Evolutionary conservation across 768 basidiomycete genomes (phyloP), one percentile per base, ranked within the genome.

Genomic region (Suillus ampliporus): DNA sequence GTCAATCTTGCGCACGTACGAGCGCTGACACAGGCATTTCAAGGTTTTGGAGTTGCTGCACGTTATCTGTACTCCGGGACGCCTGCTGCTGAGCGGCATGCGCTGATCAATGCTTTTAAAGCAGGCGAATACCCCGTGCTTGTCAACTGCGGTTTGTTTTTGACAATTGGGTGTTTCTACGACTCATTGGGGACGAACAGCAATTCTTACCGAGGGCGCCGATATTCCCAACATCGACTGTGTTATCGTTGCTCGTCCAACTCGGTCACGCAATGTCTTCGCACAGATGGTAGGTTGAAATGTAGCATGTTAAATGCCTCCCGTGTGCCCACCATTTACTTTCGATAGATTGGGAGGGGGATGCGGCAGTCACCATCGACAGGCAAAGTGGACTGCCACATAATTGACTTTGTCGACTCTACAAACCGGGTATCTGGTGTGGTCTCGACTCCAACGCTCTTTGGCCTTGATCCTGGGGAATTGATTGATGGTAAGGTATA

Each of bases 181-280:
- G 10, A 57, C 51, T 47, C 5, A 54, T 48, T 10, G 13, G 35
- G 62, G 41, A 57, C 59, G 26, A 34, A 67, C 23, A 75, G 94
- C 94, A 23, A 91, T 97, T 53, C 80, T 97, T 65, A 97, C 95
- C 1, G 95, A 97, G 79, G 95, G 95, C 4, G 87, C 95, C 21
- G 96, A 99, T 78, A 94, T 98, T 57, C 96, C 96, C 3, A 93
- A 92, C 63, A 91, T 97, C 60, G 96, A 99, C 69, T 97, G 95
- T 65, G 84, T 98, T 10, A 74, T 98, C 38, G 79, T 98, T 21
- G 94, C 92, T 17, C 83, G 94, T 21, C 96, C 96, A 19, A 98
- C 96, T 2, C 84, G 91, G 28, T 97, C 95, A 14, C 83, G 87
- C 38, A 98, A 97, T 72, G 75, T 97, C 13, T 94, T 95, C 70